Base-by-base conservation (phyloP, 2,329 filamentous ascomycete species). In the Pseudonectria foliicola region DNA sequence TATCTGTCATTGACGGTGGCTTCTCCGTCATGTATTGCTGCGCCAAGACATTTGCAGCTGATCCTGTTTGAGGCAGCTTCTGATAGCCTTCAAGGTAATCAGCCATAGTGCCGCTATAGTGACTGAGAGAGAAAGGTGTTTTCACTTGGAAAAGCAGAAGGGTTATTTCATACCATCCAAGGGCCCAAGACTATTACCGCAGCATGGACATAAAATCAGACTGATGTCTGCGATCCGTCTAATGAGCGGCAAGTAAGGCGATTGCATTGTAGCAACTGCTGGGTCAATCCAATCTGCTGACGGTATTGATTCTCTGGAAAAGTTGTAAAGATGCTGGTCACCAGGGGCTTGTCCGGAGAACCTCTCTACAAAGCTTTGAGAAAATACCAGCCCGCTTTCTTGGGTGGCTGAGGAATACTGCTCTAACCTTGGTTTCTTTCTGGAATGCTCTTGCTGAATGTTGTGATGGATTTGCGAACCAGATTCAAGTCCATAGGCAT, bases 51-150 rank as follows among this genome's bases (percentile, higher is more conserved):
- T 59, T 55, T 21, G 50, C 46, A n/a, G 44, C 44, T 4, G 48
- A 29, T 10, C 45, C 43, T 16, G 50, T 35, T 25, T 44, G 43
- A 5, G 50, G 47, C 15, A 63, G 39, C 14, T 53, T 44, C 35
- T 60, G 53, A 35, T 65, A 65, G 12, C 54, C 63, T 64, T 50
- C n/a, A 25, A 26, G 13, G 16, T 24, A 13, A 41, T 52, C 25
- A 52, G 44, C 25, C 21, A 42, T 29, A 18, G 16, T 25, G 33
- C 25, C 27, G 16, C 10, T 24, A 8, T 26, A 30, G 21, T 12
- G n/a, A 38, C 12, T 10, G 37, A n/a, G n/a, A 32, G 16, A 18
- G 31, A 28, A 16, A 23, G 11, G 24, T 24, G n/a, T 21, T 26
- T 28, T n/a, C 25, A n/a, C 8, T 21, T 21, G 18, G 18, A 21